A percentile compares a stretch with the other conserved stretches of the same genome.
These are phyloP conservation scores for Crepidotus variabilis DNA, from an alignment of 768 basidiomycete species.

Conservation along the genomic window DNA sequence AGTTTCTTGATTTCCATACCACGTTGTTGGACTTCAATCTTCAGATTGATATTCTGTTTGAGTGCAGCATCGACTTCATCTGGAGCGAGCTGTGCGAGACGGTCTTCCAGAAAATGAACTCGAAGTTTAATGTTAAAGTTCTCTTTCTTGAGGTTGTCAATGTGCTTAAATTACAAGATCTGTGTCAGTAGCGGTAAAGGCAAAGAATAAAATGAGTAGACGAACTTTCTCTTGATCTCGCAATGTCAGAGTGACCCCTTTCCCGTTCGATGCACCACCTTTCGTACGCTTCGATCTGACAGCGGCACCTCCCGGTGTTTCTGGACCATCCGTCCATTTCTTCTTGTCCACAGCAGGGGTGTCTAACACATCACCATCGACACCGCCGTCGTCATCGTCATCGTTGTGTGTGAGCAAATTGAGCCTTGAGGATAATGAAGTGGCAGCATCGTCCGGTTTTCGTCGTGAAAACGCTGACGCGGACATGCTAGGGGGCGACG, in stretches of 20 bases:
- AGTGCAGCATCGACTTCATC: constrained; percentile 90
- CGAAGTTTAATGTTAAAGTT: constrained; percentile 96
- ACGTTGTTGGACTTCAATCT: constrained; percentile 87
- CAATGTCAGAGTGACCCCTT: constrained; percentile 64
- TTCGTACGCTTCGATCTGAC: constrained; percentile 34
- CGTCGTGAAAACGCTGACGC: constrained; percentile 26
- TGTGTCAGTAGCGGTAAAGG: neutral
- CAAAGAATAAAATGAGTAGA: neutral
- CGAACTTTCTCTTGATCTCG: constrained; percentile 95
- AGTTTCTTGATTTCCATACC: constrained; percentile 90
- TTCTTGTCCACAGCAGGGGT: constrained; percentile 49
- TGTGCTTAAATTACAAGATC: constrained; percentile 53
- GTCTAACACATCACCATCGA: constrained; percentile 43
- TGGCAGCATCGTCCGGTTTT: constrained; percentile 33
- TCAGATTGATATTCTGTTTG: constrained; percentile 90
- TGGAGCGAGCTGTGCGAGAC: constrained; percentile 82
- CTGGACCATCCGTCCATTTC: constrained; percentile 39
- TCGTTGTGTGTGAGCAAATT: constrained; percentile 27
- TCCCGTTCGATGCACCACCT: constrained; percentile 36
- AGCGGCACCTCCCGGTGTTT: constrained; percentile 39
- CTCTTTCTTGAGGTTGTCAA: constrained; percentile 94
- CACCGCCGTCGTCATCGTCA: constrained; percentile 31
- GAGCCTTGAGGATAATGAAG: constrained; percentile 36
- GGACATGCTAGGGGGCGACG: constrained; percentile 37
- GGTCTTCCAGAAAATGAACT: constrained; percentile 93